Evolutionary conservation across 2,329 filamentous ascomycete genomes (phyloP).

Genomic region (Nigrograna mackinnonii): DNA sequence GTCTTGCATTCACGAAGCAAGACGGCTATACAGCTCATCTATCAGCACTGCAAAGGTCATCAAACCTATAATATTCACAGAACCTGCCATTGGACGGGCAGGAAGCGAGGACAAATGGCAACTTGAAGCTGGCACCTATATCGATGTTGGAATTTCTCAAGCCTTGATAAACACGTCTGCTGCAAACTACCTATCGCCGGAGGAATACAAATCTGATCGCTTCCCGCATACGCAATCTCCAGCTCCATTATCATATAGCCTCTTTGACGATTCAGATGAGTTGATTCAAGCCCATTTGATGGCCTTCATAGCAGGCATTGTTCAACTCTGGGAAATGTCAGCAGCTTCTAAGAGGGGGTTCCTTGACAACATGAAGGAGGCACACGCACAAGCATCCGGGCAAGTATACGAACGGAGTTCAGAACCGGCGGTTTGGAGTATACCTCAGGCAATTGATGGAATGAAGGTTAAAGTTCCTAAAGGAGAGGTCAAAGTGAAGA

Average conservation of each 20-base stretch:
- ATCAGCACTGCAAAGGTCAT: slow-evolving; percentile 19
- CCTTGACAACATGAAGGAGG: slow-evolving; percentile 35
- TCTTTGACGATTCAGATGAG: slow-evolving; percentile 14
- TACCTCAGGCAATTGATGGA: slow-evolving; percentile 53
- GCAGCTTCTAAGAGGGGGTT: slow-evolving; percentile 37
- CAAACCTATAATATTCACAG: slow-evolving; percentile 24
- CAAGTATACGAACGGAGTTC: slow-evolving; percentile 13
- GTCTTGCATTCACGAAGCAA: slow-evolving; percentile 34
- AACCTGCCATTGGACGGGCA: slow-evolving; percentile 15
- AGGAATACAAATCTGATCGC: slow-evolving; percentile 28
- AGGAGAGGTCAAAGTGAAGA: slow-evolving; percentile 57
- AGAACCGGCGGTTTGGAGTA: slow-evolving; percentile 44
- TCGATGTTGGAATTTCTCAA: slow-evolving; percentile 35
- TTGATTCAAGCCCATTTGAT: slow-evolving; percentile 28
- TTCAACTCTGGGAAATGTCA: slow-evolving; percentile 38
- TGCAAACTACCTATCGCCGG: slow-evolving; percentile 20
- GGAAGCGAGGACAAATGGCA: slow-evolving; percentile 27
- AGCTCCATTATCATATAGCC: slow-evolving; percentile 17
- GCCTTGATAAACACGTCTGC: slow-evolving; percentile 33
- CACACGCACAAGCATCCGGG: slow-evolving; percentile 27
- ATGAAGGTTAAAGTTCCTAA: slow-evolving; percentile 56
- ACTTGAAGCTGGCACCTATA: slow-evolving; percentile 24
- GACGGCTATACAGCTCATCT: slow-evolving; percentile 32
- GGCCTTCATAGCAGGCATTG: slow-evolving; percentile 33
- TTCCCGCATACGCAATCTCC: slow-evolving; percentile 19